A percentile compares a stretch with the other conserved stretches of the same genome.
Evolutionary conservation across 345 rosid genomes (phyloP).

Genomic region (Triadica sebifera): DNA sequence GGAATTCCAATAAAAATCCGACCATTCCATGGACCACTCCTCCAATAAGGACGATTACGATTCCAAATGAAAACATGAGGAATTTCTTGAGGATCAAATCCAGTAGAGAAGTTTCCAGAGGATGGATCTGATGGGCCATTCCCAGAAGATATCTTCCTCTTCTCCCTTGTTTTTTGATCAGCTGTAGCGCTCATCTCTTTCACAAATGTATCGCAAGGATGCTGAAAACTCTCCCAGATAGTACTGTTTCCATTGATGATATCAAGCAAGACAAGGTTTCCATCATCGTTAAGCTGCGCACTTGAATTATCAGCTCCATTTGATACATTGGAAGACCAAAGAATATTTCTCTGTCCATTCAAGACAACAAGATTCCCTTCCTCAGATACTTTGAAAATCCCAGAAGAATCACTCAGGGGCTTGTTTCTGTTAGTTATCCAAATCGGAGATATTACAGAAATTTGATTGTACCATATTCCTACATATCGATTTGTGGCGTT

Average conservation of each 20-base stretch:
- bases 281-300: conserved; percentile 44
- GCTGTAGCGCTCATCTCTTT: conserved; percentile 38
- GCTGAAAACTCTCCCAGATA: conserved; percentile 60
- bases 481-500: conserved; percentile 10
- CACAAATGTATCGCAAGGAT: conserved; percentile 34
- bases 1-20: conserved; percentile 36
- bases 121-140: conserved; percentile 53
- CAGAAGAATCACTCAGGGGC: conserved; percentile 28
- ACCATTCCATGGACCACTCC: conserved; percentile 65
- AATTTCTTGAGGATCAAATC: conserved; percentile 24
- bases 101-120: conserved; percentile 37
- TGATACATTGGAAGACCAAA: conserved; percentile 57
- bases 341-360: conserved; percentile 28
- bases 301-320: conserved; percentile 19
- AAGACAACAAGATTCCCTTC: conserved; percentile 45
- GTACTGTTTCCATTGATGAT: conserved; percentile 14
- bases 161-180: conserved; percentile 29
- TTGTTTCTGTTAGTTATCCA: conserved; percentile 20
- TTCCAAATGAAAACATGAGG: conserved; percentile 50
- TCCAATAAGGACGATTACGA: conserved; percentile 34
- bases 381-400: conserved; percentile 34
- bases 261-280: conserved; percentile 48
- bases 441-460: not conserved
- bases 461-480: conserved; percentile 8
- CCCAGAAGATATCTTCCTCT: conserved; percentile 43